Evolutionary conservation across 495 filamentous ascomycete species (phyloP).

Genomic region (Talaromyces borbonicus): DNA sequence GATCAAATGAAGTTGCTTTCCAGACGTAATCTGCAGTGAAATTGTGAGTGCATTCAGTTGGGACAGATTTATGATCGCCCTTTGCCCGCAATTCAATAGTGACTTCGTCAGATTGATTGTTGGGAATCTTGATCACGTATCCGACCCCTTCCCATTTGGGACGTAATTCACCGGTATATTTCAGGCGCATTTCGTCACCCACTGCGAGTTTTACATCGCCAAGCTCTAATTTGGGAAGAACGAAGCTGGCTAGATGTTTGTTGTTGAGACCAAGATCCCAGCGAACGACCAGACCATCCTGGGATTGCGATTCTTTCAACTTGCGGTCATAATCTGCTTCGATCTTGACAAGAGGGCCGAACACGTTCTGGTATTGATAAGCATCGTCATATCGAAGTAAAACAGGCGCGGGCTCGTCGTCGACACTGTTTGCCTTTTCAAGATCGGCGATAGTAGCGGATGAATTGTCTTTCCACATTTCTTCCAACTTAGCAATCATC

Average conservation of each 20-base stretch:
- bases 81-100: slow-evolving; percentile 88
- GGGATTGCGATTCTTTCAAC: slow-evolving; percentile 94
- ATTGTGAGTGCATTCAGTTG: slow-evolving; percentile 95
- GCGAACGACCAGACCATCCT: slow-evolving; percentile 84
- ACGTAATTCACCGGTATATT: slow-evolving; percentile 91
- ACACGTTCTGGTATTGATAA: slow-evolving; percentile 98
- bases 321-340: slow-evolving; percentile 99
- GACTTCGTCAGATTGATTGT: slow-evolving; percentile 98
- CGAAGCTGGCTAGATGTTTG: slow-evolving; percentile 93
- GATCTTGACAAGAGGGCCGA: slow-evolving; percentile 96
- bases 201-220: slow-evolving; percentile 98
- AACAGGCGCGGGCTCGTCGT: slow-evolving; percentile 91
- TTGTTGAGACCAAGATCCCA: slow-evolving; percentile 98
- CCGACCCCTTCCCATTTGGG: slow-evolving; percentile 96
- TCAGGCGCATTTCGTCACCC: slow-evolving; percentile 95
- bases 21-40: slow-evolving; percentile 99
- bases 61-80: slow-evolving; percentile 86
- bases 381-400: slow-evolving; percentile 94
- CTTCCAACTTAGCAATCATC: slow-evolving; percentile 93
- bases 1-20: slow-evolving; percentile 98
- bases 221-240: slow-evolving; percentile 92
- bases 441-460: slow-evolving; percentile 84
- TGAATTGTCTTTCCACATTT: slow-evolving; percentile 97
- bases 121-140: slow-evolving; percentile 98
- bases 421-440: slow-evolving; percentile 85